These are phyloP conservation scores for Erucastrum elatum DNA, from an alignment of 345 rosid species.

Conservation along the genomic window DNA sequence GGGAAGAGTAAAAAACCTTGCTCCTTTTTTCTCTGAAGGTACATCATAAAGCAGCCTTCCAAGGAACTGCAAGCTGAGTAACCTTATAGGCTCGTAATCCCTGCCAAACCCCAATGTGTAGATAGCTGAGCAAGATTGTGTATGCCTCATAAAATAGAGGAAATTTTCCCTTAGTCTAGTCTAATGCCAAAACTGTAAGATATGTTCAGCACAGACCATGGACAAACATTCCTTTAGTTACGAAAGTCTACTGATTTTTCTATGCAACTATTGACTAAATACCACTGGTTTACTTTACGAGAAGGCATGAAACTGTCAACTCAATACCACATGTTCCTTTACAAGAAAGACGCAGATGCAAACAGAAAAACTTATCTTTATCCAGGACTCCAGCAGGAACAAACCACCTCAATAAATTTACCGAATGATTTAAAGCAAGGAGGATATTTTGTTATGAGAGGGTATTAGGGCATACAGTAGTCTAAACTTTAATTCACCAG, in stretches of 20 bases:
- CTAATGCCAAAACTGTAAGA: background rate
- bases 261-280: conserved; percentile 8
- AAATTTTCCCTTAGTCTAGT: conserved; percentile 6
- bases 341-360: conserved; percentile 11
- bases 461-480: background rate
- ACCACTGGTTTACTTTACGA: conserved; percentile 4
- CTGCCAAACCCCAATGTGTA: conserved; percentile 41
- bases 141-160: conserved; percentile 9
- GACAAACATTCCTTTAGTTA: conserved; percentile 23
- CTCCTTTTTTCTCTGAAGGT: conserved; percentile 85
- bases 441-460: background rate
- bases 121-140: conserved; percentile 4
- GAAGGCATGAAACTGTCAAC: conserved; percentile 3
- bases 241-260: conserved; percentile 5
- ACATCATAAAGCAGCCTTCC: conserved; percentile 87
- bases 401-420: background rate
- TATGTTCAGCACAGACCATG: conserved; percentile 4
- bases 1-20: conserved; percentile 74
- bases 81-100: conserved; percentile 86
- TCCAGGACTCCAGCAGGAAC: conserved; percentile 16
- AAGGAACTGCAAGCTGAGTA: conserved; percentile 90
- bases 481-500: background rate
- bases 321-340: conserved; percentile 4
- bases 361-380: conserved; percentile 17
- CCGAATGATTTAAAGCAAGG: background rate